A percentile compares a stretch with the other conserved stretches of the same genome.
Conservation (phyloP, 73 alveolate species). For the Paramecium octaurelia region DNA sequence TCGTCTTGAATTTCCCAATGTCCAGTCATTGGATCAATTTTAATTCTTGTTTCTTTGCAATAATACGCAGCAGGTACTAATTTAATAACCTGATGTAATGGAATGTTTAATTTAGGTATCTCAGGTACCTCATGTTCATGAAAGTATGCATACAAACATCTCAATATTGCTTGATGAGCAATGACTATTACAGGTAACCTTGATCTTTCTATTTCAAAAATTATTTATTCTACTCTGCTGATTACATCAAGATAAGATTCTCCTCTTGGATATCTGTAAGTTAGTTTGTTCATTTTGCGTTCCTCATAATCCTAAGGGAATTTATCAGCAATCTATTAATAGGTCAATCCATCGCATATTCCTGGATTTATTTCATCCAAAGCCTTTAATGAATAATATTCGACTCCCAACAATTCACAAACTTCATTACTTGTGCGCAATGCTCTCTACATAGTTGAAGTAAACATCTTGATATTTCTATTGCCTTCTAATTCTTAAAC, state of each 20-base stretch:
- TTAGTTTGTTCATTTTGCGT: slow-evolving; percentile 67
- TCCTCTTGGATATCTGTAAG: slow-evolving; percentile 79
- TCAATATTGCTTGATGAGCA: slow-evolving; percentile 60
- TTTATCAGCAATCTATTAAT: slow-evolving; percentile 66
- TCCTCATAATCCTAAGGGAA: slow-evolving; percentile 71
- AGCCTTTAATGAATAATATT: slow-evolving; percentile 45
- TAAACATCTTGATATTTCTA: slow-evolving; percentile 21
- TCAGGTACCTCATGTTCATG: slow-evolving; percentile 58
- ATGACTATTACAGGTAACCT: slow-evolving; percentile 59
- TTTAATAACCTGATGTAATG: slow-evolving; percentile 60
- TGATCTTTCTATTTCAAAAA: slow-evolving; percentile 22
- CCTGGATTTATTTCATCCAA: slow-evolving; percentile 80
- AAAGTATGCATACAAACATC: slow-evolving; percentile 66
- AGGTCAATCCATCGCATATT: slow-evolving; percentile 76
- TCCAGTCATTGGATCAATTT: slow-evolving; percentile 24
- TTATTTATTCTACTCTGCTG: slow-evolving; percentile 69
- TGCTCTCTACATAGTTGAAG: slow-evolving; percentile 59
- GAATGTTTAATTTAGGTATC: slow-evolving; percentile 60
- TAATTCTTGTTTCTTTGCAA: slow-evolving; percentile 28
- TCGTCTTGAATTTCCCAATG: not conserved
- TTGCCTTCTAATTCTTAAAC: not conserved
- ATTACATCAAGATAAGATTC: slow-evolving; percentile 78
- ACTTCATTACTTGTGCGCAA: slow-evolving; percentile 42
- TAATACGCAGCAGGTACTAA: slow-evolving; percentile 52
- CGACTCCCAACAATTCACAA: slow-evolving; percentile 36